Base-by-base conservation (phyloP, 2,329 filamentous ascomycete genomes). In the Scytalidium sp. region DNA sequence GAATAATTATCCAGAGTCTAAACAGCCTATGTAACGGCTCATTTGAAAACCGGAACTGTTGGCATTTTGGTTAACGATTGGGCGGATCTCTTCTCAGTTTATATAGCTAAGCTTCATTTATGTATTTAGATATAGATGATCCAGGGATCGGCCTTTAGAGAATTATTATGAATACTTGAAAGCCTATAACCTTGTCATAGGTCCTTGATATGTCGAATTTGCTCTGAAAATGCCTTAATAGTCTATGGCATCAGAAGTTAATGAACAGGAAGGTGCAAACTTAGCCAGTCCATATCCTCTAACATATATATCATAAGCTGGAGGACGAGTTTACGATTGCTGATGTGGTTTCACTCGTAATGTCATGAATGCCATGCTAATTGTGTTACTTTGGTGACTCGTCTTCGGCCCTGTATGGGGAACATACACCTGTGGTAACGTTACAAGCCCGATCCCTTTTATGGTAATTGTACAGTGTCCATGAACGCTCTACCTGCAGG, bases 1-100 rank as follows among this genome's bases (percentile, higher is more conserved):
- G 45, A 50, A 15, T 50, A 43, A 36, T n/a, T 43, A 32, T n/a
- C 13, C 17, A 36, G 13, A 6, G 19, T 17, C 15, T 22, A 43
- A 20, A 36, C 32, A 36, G 13, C 7, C 39, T 41, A n/a, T 6
- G 39, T 7, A 21, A 13, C 19, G 41, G 22, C n/a, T 43, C 15
- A 10, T 13, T 19, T 21, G 41, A 19, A 13, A 13, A 6, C 6
- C 10, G 41, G 41, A 13, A 19, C 22, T 43, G 41, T 25, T 13
- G 8, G 5, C 22, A 25, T 20, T 43, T 43, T 20, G n/a, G n/a
- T n/a, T n/a, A n/a, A n/a, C n/a, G n/a, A n/a, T n/a, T n/a, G n/a
- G n/a, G n/a, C n/a, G 15, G 41, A 43, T 36, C 32, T 36, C 32
- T n/a, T 15, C 32, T 36, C 15, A 4, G 32, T 10, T n/a, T 15